phyloP scores from a whole-genome alignment of 768 basidiomycete genomes.

The Hygrophorus pudorinus region DNA sequence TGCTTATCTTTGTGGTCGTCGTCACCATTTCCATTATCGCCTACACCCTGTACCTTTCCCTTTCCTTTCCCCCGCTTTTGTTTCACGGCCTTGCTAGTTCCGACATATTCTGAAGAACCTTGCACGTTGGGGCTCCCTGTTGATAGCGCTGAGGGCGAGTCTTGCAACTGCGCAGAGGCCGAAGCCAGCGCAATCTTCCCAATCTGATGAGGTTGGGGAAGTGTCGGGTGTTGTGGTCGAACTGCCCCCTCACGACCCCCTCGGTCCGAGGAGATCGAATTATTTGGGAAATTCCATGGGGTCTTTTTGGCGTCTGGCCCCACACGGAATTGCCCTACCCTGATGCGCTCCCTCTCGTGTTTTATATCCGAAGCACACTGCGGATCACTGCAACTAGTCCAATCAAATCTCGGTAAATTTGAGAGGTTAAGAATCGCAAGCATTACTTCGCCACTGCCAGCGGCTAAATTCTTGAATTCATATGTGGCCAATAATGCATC shows the following conservation, averaged over 20 bases:
- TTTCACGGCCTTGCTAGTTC: too few relatives aligned
- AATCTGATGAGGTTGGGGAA: too few relatives aligned
- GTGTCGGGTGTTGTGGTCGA: conserved; percentile 7
- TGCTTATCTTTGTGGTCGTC: too few relatives aligned
- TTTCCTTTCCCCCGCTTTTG: too few relatives aligned
- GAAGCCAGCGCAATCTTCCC: conserved; percentile 6
- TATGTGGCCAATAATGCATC: conserved; percentile 8
- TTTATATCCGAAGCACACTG: conserved; percentile 2
- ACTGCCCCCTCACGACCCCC: conserved; percentile 3
- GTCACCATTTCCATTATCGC: too few relatives aligned
- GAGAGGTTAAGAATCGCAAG: conserved; percentile 8
- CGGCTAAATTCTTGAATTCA: conserved; percentile 12
- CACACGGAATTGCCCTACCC: conserved; percentile 2
- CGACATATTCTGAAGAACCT: too few relatives aligned
- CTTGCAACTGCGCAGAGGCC: conserved; percentile 1
- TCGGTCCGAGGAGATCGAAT: conserved; percentile 3
- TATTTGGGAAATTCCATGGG: not conserved
- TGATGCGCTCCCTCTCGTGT: conserved; percentile 4
- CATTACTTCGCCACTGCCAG: conserved; percentile 9
- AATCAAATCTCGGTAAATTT: too few relatives aligned
- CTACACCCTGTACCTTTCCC: too few relatives aligned
- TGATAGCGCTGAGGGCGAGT: too few relatives aligned
- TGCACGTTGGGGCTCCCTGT: too few relatives aligned
- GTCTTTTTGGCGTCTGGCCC: too few relatives aligned
- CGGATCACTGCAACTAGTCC: conserved; percentile 4